Evolutionary conservation across 345 rosid genomes (phyloP), one percentile per base, ranked within the genome.

Genomic region (Sisymbrium irio): DNA sequence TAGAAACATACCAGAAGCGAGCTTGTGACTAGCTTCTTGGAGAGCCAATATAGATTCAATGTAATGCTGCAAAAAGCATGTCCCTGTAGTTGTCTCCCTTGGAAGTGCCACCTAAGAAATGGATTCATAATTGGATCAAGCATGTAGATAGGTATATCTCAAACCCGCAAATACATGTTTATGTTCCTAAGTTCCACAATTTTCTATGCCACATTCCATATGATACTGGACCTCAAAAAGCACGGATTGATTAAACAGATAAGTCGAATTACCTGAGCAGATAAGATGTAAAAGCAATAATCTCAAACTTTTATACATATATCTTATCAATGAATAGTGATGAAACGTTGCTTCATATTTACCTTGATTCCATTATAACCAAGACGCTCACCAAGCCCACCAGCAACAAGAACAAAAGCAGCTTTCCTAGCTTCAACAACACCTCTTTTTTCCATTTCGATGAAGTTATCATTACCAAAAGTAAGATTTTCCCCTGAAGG

Each of bases 281-380:
- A 32, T 35, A 59, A 35, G 61, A 32, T 56, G 61, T 33, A 33
- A 18, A 33, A 57, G 14, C 41, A 57, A 9, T 12, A 27, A 9
- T 50, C 64, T 59, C 3, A 56, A 56, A 9, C 15, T 36, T 19
- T 19, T 19, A 19, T n/a, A 57, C 25, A 22, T 22, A 1, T n/a
- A 1, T 57, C 17, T 7, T 53, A 42, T 7, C 59, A 13, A 28
- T 53, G 60, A 30, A 19, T 1, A 46, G 14, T 49, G 20, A 12
- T 42, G 64, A 54, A 28, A 18, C 66, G 2, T 10, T 11, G 20
- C 22, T 73, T 25, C 32, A 13, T 18, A 42, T 14, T 57, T 72
- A 94, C 97, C 97, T 94, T 95, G 77, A 95, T 95, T 74, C 99
- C 99, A 78, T 89, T 92, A 78, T 88, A 95, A 70, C 99, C 99